phyloP scores from a whole-genome alignment of 2,329 filamentous ascomycete genomes.

The Penicillium corylophilum region DNA sequence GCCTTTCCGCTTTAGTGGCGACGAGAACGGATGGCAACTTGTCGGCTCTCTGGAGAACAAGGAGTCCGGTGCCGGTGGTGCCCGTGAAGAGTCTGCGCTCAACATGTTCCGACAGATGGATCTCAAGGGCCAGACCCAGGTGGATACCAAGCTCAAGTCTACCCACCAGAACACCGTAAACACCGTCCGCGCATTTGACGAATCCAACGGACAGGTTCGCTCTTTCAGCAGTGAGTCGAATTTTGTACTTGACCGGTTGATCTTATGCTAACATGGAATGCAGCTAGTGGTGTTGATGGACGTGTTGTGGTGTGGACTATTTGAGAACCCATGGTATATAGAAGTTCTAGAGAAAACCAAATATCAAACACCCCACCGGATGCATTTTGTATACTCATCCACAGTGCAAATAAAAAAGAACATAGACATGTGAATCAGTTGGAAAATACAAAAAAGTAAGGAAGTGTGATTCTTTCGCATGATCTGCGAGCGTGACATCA shows the following conservation, averaged over 20 bases:
- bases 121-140: slow-evolving; percentile 85
- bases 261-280: slow-evolving; percentile 20
- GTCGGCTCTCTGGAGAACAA: slow-evolving; percentile 78
- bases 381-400: neutral
- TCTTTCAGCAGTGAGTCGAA: slow-evolving; percentile 79
- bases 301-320: slow-evolving; percentile 75
- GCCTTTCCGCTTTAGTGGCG: slow-evolving; percentile 83
- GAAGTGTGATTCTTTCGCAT: neutral
- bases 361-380: neutral
- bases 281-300: slow-evolving; percentile 80
- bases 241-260: slow-evolving; percentile 7
- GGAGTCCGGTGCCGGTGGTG: slow-evolving; percentile 55
- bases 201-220: slow-evolving; percentile 61
- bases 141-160: slow-evolving; percentile 92
- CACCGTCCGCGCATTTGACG: slow-evolving; percentile 75
- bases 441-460: too few relatives aligned
- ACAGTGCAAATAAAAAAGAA: neutral
- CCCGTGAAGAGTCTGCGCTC: slow-evolving; percentile 83
- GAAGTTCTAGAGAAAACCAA: neutral
- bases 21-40: slow-evolving; percentile 77
- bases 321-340: slow-evolving; percentile 39
- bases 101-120: slow-evolving; percentile 99
- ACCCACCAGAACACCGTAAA: slow-evolving; percentile 96
- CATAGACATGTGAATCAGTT: too few relatives aligned
- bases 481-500: slow-evolving; percentile 1